Evolutionary conservation across 495 filamentous ascomycete genomes (phyloP), one percentile per base, ranked within the genome.

Genomic region (Tuber microsphaerosporum): DNA sequence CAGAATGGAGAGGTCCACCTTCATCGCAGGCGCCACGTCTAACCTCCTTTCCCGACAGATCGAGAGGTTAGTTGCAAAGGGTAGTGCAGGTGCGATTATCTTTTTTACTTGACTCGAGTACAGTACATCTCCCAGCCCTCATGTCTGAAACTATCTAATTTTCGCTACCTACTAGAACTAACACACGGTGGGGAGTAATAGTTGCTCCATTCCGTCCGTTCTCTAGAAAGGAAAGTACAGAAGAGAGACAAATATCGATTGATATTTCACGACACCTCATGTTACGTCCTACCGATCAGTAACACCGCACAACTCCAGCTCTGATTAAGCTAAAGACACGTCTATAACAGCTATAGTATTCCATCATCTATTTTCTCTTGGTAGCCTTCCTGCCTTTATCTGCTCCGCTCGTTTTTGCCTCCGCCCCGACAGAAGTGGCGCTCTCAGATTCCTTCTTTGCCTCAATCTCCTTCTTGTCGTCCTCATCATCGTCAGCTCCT

Each of bases 401-500:
- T 26, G 22, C 77, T 71, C 75, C 72, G 41, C 73, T 46, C 9
- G 41, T 68, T 73, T 82, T 73, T 8, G 65, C 74, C 16, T 71
- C 79, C 51, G 80, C 80, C 73, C 84, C 76, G 42, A 79, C 79
- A 74, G 84, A 75, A 44, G 84, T 82, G 74, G 81, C 83, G 76
- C 84, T 83, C 69, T 77, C 78, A 12, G 69, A 79, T 69, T 83
- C 48, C 41, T 80, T 77, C 80, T 86, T 85, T 76, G 86, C 85
- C 31, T 84, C 84, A 14, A 80, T 71, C 81, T 85, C 84, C 69
- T 83, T 84, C 65, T 80, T 81, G 9, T 82, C 85, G 69, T 81
- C 75, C 71, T 87, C 86, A 75, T 89, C 90, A 68, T 90, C 92
- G 26, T 93, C 94, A 71, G 91, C 91, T 20, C 96, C 95, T 56